Percentiles rank a stretch among this genome's conserved stretches.
Conservation (phyloP, 768 basidiomycete genomes). For the Ramaria rubella region DNA sequence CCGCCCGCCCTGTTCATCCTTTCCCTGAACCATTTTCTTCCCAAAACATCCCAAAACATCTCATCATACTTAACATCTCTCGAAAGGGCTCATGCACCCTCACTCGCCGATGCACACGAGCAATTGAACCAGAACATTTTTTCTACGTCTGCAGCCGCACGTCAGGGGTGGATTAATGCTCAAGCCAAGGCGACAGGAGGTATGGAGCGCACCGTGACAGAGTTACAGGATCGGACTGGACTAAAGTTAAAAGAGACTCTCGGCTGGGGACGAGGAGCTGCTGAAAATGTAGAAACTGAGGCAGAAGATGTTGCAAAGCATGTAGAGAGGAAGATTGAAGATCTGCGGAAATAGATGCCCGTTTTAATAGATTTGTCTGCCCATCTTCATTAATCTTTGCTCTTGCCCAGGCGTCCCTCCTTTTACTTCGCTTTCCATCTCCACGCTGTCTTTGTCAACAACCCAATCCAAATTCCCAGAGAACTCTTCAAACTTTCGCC, state of each 20-base stretch:
- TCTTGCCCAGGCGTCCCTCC: background rate
- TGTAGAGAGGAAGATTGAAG: constrained; percentile 21
- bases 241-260: constrained; percentile 60
- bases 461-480: constrained; percentile 25
- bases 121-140: constrained; percentile 17
- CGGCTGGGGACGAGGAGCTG: constrained; percentile 33
- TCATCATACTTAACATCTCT: constrained; percentile 56
- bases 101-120: constrained; percentile 56
- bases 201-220: constrained; percentile 42
- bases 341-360: constrained; percentile 13
- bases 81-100: constrained; percentile 67
- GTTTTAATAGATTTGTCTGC: background rate
- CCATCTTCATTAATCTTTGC: background rate
- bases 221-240: constrained; percentile 64
- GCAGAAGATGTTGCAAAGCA: constrained; percentile 15
- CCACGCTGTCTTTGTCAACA: constrained; percentile 11
- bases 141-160: constrained; percentile 11
- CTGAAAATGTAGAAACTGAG: constrained; percentile 16
- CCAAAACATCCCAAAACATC: constrained; percentile 69
- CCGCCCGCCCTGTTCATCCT: constrained; percentile 69
- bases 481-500: constrained; percentile 54
- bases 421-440: background rate
- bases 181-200: constrained; percentile 39
- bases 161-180: constrained; percentile 35
- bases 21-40: constrained; percentile 80